Evolutionary conservation across 2,329 filamentous ascomycete genomes (phyloP), one percentile per base, ranked within the genome.

Genomic region (Diaporthe vaccinii): DNA sequence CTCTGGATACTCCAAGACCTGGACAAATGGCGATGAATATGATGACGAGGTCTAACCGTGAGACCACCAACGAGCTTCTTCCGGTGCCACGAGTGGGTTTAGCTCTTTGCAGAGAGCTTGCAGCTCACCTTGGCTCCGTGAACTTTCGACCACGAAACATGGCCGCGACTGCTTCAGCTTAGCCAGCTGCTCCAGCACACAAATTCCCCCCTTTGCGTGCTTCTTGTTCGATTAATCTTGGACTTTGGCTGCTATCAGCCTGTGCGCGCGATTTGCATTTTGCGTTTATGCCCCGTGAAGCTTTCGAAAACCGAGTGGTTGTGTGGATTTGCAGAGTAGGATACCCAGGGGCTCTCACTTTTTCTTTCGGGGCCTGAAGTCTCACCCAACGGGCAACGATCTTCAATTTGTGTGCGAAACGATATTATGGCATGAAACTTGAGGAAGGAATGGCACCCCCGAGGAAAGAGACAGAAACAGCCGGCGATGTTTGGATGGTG

Each of bases 31-130:
- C 41, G 68, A 55, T 12, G 34, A 59, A 8, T 72, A 44, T 34
- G 70, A 73, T 14, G 70, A 73, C 46, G 70, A 65, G 46, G 46
- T 73, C 70, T 73, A 8, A n/a, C 22, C 51, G 6, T 20, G 10
- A 14, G 25, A 28, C 14, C 31, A 12, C 22, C 46, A 10, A 28
- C 14, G 31, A 15, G 31, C 46, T 22, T 25, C 4, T 34, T 14
- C 25, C 7, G 46, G 22, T 8, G 20, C 65, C 34, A 25, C 4
- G 31, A 25, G 14, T 14, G 22, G 20, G 22, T 34, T 36, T 34
- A 6, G 4, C 46, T 68, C 34, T 10, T 28, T 20, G 7, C 4
- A 34, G 10, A 41, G 25, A 68, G 22, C 8, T 12, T 28, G n/a
- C 22, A 14, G 62, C 46, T 28, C 22, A 53, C 14, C 1, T 51